Evolutionary conservation across 148 eudicot species (phyloP), one percentile per base, ranked within the genome.

Genomic region (Spergularia marina): DNA sequence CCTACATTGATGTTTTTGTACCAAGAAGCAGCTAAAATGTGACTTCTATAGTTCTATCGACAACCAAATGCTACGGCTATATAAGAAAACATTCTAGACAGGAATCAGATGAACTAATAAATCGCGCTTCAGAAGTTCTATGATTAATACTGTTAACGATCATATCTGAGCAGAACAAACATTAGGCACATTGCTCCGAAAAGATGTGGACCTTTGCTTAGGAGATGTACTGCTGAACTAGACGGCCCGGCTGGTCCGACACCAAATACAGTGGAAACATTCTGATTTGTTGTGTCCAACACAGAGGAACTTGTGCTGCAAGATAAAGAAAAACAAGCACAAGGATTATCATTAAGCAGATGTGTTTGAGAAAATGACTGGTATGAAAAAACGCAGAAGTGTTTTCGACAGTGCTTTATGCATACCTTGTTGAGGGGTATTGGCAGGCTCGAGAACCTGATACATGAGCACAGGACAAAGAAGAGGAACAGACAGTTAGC

Each of bases 231-330:
- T 49, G 81, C 77, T 12, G 85, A 79, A 30, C 69, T 84, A 10
- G 87, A 36, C 40, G 91, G 89, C 18, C 80, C 81, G 9, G 83
- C 64, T 0, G 97, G 93, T 63, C 89, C 90, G 9, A 83, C 84
- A 8, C 98, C 96, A 65, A 90, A 94, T 51, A 94, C 86, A 55
- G 89, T 84, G 4, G 97, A 86, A 51, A 91, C 85, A 61, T 81
- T 91, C 77, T 88, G 86, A 72, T 86, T 94, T 41, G 90, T 79
- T 18, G 91, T 94, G 84, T 94, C 89, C 51, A 94, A 78, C 41
- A 95, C 84, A 1, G 98, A 90, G 55, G 96, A 84, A 82, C 91
- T 92, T n/a, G 97, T 95, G 90, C 98, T 95, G 96, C 83, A 72
- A 20, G 77, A 21, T 58, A 23, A 47, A 23, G 25, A 36, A 72